Evolutionary conservation across 139 green algal species (phyloP).

Genomic region (Deuterostichococcus epilithicus): DNA sequence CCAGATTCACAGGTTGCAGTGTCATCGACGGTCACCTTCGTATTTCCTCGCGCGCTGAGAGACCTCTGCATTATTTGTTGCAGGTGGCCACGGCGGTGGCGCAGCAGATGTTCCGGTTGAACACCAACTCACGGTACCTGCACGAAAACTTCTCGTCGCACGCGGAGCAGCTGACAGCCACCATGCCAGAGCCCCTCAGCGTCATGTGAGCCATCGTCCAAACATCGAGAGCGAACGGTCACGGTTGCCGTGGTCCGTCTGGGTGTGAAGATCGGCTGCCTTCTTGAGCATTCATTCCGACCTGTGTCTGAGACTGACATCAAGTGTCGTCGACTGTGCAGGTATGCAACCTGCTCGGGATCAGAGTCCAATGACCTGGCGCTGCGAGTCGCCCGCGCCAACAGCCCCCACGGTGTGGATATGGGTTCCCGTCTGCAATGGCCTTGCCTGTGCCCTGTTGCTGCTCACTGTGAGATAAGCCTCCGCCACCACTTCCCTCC

Average conservation of each 20-base stretch:
- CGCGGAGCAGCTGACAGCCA: slow-evolving; percentile 43
- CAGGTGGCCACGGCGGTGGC: slow-evolving; percentile 60
- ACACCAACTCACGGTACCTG: slow-evolving; percentile 79
- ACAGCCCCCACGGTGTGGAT: not conserved
- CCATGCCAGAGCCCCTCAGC: slow-evolving; percentile 45
- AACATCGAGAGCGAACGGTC: too few species aligned
- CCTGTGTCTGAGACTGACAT: too few species aligned
- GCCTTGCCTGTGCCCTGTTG: too few species aligned
- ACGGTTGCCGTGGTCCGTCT: too few species aligned
- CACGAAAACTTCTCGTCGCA: slow-evolving; percentile 41
- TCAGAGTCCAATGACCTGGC: slow-evolving; percentile 78
- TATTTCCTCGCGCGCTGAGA: too few species aligned
- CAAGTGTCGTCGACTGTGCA: not conserved
- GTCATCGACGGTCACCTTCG: too few species aligned
- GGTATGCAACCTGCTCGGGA: slow-evolving; percentile 34
- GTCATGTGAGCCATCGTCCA: not conserved
- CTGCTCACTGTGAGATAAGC: too few species aligned
- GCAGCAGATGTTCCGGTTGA: slow-evolving; percentile 60
- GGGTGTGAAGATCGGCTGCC: too few species aligned
- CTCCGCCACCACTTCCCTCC: too few species aligned
- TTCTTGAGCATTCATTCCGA: too few species aligned
- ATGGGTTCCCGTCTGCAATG: too few species aligned
- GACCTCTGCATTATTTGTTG: not conserved
- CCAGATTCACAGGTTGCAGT: too few species aligned
- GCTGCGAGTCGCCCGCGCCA: slow-evolving; percentile 42